These are phyloP conservation scores for Blastobotrys americana DNA, from an alignment of 805 yeast genomes.

Conservation along the genomic window DNA sequence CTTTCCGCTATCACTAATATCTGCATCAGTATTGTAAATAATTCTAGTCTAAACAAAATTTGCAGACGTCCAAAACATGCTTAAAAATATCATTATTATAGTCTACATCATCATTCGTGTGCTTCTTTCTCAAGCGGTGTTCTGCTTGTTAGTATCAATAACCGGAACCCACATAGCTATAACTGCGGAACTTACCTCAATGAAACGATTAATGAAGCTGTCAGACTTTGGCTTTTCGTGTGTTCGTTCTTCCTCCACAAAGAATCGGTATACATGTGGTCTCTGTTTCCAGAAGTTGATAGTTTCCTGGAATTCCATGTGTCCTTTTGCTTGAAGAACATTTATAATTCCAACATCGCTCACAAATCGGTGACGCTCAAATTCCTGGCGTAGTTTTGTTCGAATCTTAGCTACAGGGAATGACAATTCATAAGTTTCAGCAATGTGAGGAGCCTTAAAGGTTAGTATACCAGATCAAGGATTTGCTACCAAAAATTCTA, in stretches of 20 bases:
- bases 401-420: conserved; percentile 72
- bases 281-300: conserved; percentile 87
- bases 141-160: too few relatives aligned
- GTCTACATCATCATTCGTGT: too few relatives aligned
- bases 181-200: too few relatives aligned
- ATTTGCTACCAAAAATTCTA: conserved; percentile 1
- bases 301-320: conserved; percentile 85
- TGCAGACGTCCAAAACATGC: too few relatives aligned
- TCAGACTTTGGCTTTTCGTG: conserved; percentile 45
- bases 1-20: too few relatives aligned
- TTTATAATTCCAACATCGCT: conserved; percentile 58
- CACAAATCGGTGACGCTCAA: conserved; percentile 76
- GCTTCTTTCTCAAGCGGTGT: too few relatives aligned
- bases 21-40: too few relatives aligned
- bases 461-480: too few relatives aligned
- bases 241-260: conserved; percentile 57
- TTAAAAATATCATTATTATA: too few relatives aligned
- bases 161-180: too few relatives aligned
- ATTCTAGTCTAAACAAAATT: too few relatives aligned
- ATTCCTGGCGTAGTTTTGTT: conserved; percentile 82
- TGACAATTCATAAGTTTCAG: conserved; percentile 39
- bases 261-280: conserved; percentile 76
- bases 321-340: conserved; percentile 70
- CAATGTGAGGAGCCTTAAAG: conserved; percentile 28
- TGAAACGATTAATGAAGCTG: conserved; percentile 63